Evolutionary conservation across 495 filamentous ascomycete genomes (phyloP), one percentile per base, ranked within the genome.

Genomic region (Astrothelium macrocarpum): DNA sequence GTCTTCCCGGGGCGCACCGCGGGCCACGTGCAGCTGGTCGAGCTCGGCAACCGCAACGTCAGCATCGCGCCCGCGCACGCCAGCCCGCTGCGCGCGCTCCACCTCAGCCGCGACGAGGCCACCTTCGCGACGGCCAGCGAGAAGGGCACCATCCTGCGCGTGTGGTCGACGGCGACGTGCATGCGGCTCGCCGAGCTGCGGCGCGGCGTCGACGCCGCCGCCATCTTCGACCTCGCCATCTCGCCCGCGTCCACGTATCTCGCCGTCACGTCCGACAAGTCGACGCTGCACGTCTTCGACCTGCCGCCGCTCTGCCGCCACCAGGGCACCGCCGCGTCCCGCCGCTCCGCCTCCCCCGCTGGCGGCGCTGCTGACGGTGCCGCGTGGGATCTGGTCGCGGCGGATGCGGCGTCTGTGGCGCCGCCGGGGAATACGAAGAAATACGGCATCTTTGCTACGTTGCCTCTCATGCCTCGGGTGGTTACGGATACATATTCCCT

Each of bases 261-360:
- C 16, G 94, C 94, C 23, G 91, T 91, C 60, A 97, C 95, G n/a
- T 96, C 91, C 28, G 94, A 98, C 78, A 98, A 97, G 73, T 90
- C 87, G 4, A 98, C 91, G 2, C 76, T 98, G 20, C 94, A 98
- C 75, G 84, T 98, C 45, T 98, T 97, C 71, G 90, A 97, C 61
- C 76, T 90, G 23, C 84, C 83, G 59, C 63, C 53, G 61, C 62
- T 29, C 36, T 59, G 1, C 64, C 67, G 20, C 28, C 61, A 10
- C 29, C 32, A 1, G n/a, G 36, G 36, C 36, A n/a, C n/a, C n/a
- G n/a, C n/a, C n/a, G n/a, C n/a, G n/a, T n/a, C n/a, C n/a, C 34
- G n/a, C 3, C 9, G 43, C 10, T 9, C 28, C 14, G 59, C 16
- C 28, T 16, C 45, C 25, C 7, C 60, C 36, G 9, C 36, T 28